Conservation (phyloP, 2,329 filamentous ascomycete species). For the Daldinia sp. region DNA sequence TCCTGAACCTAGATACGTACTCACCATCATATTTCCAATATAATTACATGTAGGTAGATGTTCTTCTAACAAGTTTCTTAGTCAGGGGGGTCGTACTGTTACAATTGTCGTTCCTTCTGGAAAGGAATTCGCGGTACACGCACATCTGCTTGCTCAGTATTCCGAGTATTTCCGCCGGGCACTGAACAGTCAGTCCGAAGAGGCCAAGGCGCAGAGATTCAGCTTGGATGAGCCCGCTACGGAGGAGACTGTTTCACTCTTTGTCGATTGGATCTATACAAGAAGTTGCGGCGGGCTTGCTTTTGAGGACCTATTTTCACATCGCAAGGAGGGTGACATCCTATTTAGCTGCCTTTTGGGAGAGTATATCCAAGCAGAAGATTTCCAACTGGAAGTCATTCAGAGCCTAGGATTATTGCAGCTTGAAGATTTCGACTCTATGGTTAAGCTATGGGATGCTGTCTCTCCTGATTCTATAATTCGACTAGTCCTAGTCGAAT, state of each 20-base stretch:
- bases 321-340: background rate
- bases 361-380: slow-evolving; percentile 15
- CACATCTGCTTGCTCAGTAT: slow-evolving; percentile 15
- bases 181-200: slow-evolving; percentile 7
- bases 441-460: background rate
- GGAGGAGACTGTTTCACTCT: background rate
- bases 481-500: background rate
- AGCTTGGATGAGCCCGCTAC: background rate
- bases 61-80: background rate
- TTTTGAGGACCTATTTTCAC: no score
- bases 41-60: background rate
- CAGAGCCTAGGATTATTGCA: background rate
- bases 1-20: slow-evolving; percentile 4
- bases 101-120: background rate
- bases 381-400: slow-evolving; percentile 32
- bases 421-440: background rate
- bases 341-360: slow-evolving; percentile 27
- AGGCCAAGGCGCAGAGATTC: background rate
- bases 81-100: background rate
- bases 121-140: slow-evolving; percentile 9
- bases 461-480: background rate
- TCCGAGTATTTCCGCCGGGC: slow-evolving; percentile 26
- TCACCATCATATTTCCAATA: background rate
- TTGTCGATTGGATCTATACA: slow-evolving; percentile 24
- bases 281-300: background rate